A percentile compares a stretch with the other conserved stretches of the same genome.
Evolutionary conservation across 768 basidiomycete species (phyloP).

Genomic region (Rhodosporidiobolus sp.): DNA sequence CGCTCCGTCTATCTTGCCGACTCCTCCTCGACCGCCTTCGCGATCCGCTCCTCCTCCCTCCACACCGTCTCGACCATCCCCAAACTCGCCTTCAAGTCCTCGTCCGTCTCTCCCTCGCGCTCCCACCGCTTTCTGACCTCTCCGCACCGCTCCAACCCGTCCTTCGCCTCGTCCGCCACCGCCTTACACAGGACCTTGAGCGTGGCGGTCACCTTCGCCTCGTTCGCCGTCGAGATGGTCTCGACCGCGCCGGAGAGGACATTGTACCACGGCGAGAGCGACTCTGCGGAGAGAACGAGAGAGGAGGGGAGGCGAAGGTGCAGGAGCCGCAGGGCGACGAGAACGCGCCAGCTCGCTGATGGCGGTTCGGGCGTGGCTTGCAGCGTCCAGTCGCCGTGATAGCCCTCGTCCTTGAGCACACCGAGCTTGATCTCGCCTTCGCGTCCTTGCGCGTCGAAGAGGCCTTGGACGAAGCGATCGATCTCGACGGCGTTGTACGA

Average conservation of each 20-base stretch:
- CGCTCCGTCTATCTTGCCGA: not conserved
- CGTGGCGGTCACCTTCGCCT: conserved; percentile 26
- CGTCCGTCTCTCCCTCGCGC: not conserved
- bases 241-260: conserved; percentile 34
- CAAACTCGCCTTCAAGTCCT: conserved; percentile 6
- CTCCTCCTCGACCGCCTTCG: not conserved
- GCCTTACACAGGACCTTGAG: conserved; percentile 34
- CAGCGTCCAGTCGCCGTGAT: conserved; percentile 53
- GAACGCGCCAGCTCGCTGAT: conserved; percentile 26
- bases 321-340: conserved; percentile 31
- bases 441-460: conserved; percentile 55
- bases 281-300: not conserved
- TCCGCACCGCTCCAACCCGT: conserved; percentile 3
- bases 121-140: not conserved
- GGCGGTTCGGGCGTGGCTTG: conserved; percentile 27
- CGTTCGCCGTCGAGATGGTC: conserved; percentile 45
- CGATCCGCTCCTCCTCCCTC: conserved; percentile 16
- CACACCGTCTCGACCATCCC: conserved; percentile 26
- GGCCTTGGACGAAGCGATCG: conserved; percentile 55
- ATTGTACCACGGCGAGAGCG: conserved; percentile 26
- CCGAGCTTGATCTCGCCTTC: conserved; percentile 57
- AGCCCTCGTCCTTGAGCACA: conserved; percentile 62
- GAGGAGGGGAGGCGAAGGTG: conserved; percentile 28
- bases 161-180: conserved; percentile 17
- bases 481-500: conserved; percentile 58